Evolutionary conservation across 106 monocot species (phyloP).

Genomic region (Allium sativum): DNA sequence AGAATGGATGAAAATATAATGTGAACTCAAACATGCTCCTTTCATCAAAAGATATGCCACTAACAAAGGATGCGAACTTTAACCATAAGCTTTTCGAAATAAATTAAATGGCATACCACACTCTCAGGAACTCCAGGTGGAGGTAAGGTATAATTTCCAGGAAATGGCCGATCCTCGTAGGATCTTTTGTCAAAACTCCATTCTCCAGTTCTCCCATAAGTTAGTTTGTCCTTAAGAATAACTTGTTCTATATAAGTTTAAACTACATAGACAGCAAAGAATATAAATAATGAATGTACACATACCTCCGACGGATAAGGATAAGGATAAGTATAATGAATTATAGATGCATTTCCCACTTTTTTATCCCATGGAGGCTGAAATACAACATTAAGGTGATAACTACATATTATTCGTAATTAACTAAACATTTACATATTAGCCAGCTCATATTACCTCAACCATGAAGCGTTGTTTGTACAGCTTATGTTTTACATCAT

Average conservation of each 20-base stretch:
- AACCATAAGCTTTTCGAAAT: too few relatives aligned
- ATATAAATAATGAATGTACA: too few relatives aligned
- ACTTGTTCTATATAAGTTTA: not conserved
- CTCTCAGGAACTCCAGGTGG: slow-evolving; percentile 95
- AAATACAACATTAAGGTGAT: not conserved
- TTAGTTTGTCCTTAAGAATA: slow-evolving; percentile 56
- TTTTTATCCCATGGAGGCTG: slow-evolving; percentile 2
- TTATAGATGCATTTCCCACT: not conserved
- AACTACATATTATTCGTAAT: not conserved
- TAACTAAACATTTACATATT: too few relatives aligned
- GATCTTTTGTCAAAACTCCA: slow-evolving; percentile 99
- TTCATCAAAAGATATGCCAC: too few relatives aligned
- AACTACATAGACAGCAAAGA: not conserved
- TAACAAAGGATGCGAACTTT: too few relatives aligned
- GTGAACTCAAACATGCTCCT: too few relatives aligned
- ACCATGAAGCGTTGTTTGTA: slow-evolving; percentile 80
- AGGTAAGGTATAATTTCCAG: slow-evolving; percentile 76
- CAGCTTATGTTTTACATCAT: slow-evolving; percentile 76
- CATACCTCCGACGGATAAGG: not conserved
- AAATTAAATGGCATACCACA: slow-evolving; percentile 65
- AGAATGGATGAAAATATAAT: too few relatives aligned
- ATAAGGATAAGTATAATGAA: not conserved
- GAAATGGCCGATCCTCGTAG: slow-evolving; percentile 51
- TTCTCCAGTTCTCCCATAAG: slow-evolving; percentile 85
- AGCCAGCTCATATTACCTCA: slow-evolving; percentile 25